Base-by-base conservation (phyloP, 1,284 basidiomycete species). In the Afroboletus lepidellus region DNA sequence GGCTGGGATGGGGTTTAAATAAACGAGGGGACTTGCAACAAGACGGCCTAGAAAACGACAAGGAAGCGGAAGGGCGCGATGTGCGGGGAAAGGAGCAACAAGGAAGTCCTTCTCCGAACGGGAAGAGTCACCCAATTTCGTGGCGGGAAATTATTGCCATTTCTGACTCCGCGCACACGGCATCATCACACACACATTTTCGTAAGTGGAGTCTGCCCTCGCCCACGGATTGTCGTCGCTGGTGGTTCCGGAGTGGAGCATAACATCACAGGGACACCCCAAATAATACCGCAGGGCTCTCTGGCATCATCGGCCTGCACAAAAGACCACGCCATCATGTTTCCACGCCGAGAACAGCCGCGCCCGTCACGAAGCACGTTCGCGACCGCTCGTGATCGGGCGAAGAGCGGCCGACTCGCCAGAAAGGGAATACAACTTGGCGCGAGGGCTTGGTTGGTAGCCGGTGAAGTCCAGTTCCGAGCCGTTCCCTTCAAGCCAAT, bases 1-100 rank as follows among this genome's bases (percentile, higher is more conserved):
- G 23, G n/a, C 23, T 24, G 11, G 7, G 29, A 5, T 20, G 24
- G 24, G 16, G 15, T 27, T 47, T 48, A 51, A 41, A 51, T 45
- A 32, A 48, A 56, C 20, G 29, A 43, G 13, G 39, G 44, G n/a
- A 12, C 44, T 13, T 20, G 6, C 2, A n/a, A 21, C 2, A 30
- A n/a, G 30, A 50, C 16, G 18, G 46, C 12, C 20, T 30, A 20
- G 18, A 25, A 57, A 30, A 36, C 23, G 1, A 45, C 43, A 30
- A 21, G 37, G 44, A 43, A 53, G 42, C 24, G 39, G 32, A 43
- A 13, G 29, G 23, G 37, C 25, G 37, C 47, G 36, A 30, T 12
- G 47, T 54, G 39, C 51, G 57, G 60, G 62, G 60, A 58, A 60
- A 65, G 62, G 56, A 61, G 47, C 20, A 43, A 38, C 36, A 48